These are phyloP conservation scores for Oryza glumipatula DNA, from an alignment of 176 grass and related monocot genomes.

Conservation along the genomic window DNA sequence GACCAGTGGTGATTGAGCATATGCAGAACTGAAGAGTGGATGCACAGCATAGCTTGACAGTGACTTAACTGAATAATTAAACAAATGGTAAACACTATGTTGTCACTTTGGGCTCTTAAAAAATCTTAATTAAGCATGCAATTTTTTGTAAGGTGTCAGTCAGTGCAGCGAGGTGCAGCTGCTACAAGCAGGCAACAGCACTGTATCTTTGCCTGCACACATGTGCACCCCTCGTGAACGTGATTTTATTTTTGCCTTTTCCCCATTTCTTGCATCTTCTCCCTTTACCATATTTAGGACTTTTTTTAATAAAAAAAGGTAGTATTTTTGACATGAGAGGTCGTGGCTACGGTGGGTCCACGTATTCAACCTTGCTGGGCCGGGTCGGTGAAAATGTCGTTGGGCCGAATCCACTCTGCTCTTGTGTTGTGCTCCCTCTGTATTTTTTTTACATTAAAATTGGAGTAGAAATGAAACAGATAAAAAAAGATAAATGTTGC, in stretches of 20 bases:
- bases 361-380: neutral
- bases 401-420: neutral
- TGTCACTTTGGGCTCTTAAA: neutral
- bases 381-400: neutral
- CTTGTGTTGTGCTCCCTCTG: neutral
- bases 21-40: neutral
- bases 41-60: neutral
- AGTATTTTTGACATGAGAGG: neutral
- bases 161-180: conserved; percentile 23
- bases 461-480: neutral
- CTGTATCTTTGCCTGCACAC: conserved; percentile 16
- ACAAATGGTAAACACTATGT: neutral
- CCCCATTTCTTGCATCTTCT: neutral
- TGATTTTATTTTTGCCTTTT: neutral
- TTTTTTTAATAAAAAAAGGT: neutral
- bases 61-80: neutral
- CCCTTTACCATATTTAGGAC: neutral
- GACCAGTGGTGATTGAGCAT: neutral
- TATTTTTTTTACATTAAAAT: neutral
- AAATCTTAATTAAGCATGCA: neutral
- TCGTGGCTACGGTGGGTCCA: conserved; percentile 14
- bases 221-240: conserved; percentile 37
- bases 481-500: too few relatives aligned
- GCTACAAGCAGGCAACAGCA: conserved; percentile 18
- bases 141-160: conserved; percentile 36